phyloP scores from a whole-genome alignment of 495 filamentous ascomycete species.

The Penicillium cataractarum region DNA sequence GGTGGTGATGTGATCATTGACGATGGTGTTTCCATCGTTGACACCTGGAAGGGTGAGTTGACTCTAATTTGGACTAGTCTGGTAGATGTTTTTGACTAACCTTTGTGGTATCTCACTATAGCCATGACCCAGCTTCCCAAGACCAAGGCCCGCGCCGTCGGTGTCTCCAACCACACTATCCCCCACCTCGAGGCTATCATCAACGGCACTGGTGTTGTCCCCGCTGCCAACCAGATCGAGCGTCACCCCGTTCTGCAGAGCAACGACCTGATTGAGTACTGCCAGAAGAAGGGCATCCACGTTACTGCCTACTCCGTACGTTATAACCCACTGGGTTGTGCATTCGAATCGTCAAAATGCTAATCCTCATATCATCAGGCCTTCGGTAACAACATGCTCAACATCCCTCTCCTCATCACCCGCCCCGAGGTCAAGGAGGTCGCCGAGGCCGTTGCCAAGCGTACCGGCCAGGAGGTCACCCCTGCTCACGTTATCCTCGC shows the following conservation, averaged over 20 bases:
- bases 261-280: conserved; percentile 47
- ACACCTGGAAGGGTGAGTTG: conserved; percentile 52
- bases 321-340: not conserved
- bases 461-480: conserved; percentile 43
- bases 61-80: too few relatives aligned
- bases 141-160: conserved; percentile 52
- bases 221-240: conserved; percentile 56
- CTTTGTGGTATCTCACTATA: conserved; percentile 9
- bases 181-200: conserved; percentile 55
- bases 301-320: conserved; percentile 53
- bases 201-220: conserved; percentile 50
- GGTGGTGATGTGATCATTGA: conserved; percentile 50
- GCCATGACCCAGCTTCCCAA: conserved; percentile 57
- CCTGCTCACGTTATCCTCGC: conserved; percentile 50
- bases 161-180: conserved; percentile 55
- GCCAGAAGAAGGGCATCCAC: conserved; percentile 51
- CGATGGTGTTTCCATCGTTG: conserved; percentile 51
- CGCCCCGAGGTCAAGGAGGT: conserved; percentile 48
- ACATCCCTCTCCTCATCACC: conserved; percentile 49
- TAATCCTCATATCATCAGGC: conserved; percentile 29
- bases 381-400: conserved; percentile 53
- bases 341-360: not conserved
- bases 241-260: conserved; percentile 54
- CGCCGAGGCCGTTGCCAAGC: conserved; percentile 45
- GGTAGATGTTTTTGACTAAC: not conserved